Percentiles rank a stretch among this genome's conserved stretches.
Evolutionary conservation across 495 filamentous ascomycete genomes (phyloP).

Genomic region (Viridothelium virens): DNA sequence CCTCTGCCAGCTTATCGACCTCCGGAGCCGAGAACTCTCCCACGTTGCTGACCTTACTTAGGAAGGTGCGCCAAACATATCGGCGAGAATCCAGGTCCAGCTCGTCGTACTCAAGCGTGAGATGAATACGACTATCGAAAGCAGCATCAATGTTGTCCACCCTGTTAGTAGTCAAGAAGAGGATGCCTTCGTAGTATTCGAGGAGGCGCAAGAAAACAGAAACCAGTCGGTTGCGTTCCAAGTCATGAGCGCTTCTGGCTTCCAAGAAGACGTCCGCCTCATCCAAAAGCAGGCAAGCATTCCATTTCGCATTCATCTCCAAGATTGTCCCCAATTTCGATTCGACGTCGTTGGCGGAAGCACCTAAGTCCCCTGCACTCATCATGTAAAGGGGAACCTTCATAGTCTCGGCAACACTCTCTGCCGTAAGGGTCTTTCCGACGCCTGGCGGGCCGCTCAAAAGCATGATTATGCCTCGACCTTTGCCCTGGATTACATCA

Average conservation of each 20-base stretch:
- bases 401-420: background rate
- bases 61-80: background rate
- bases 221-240: slow-evolving; percentile 16
- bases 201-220: slow-evolving; percentile 40
- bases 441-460: slow-evolving; percentile 91
- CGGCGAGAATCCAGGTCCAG: slow-evolving; percentile 19
- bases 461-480: slow-evolving; percentile 47
- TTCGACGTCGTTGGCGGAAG: background rate
- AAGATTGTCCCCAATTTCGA: background rate
- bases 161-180: slow-evolving; percentile 53
- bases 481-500: slow-evolving; percentile 20
- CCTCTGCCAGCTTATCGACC: slow-evolving; percentile 37
- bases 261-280: slow-evolving; percentile 24
- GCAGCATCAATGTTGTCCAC: slow-evolving; percentile 46
- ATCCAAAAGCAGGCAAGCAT: slow-evolving; percentile 2
- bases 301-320: background rate
- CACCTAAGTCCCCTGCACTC: background rate
- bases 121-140: slow-evolving; percentile 43
- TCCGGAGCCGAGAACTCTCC: slow-evolving; percentile 35
- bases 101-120: slow-evolving; percentile 42
- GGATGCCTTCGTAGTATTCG: slow-evolving; percentile 53
- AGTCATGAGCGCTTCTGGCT: slow-evolving; percentile 5
- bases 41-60: background rate
- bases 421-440: slow-evolving; percentile 68
- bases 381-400: background rate